A percentile compares a stretch with the other conserved stretches of the same genome.
phyloP scores from a whole-genome alignment of 257 asterid species.

The Solanum gracilifrons region DNA sequence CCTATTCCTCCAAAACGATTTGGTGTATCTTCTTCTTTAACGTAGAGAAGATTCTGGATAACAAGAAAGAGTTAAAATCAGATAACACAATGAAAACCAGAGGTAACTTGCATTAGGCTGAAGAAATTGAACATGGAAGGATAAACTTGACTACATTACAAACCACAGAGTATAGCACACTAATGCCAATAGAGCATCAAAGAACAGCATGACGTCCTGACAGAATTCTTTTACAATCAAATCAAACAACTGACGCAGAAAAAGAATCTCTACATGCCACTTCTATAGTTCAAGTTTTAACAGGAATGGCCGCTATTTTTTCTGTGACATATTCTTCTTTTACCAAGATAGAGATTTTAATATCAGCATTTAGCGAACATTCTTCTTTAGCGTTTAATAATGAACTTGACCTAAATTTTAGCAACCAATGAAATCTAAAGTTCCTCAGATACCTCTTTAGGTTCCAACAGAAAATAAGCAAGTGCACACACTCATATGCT shows the following conservation, averaged over 20 bases:
- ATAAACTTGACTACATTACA: background rate
- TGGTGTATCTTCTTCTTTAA: slow-evolving; percentile 68
- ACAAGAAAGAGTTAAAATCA: slow-evolving; percentile 9
- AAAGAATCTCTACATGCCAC: background rate
- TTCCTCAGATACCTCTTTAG: background rate
- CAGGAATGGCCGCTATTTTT: background rate
- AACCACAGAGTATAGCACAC: background rate
- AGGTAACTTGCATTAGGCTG: background rate
- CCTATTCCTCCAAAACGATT: slow-evolving; percentile 80
- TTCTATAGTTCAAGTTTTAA: background rate
- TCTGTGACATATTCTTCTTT: background rate
- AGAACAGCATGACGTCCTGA: background rate
- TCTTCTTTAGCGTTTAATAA: background rate
- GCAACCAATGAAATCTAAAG: background rate
- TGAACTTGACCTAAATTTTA: background rate
- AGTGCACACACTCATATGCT: background rate
- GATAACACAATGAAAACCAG: background rate
- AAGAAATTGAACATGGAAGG: background rate
- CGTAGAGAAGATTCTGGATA: slow-evolving; percentile 77
- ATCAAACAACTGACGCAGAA: background rate
- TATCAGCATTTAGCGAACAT: background rate
- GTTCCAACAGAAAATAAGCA: background rate
- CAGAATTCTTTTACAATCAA: background rate
- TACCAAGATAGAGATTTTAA: background rate
- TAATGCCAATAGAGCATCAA: background rate